phyloP scores from a whole-genome alignment of 73 alveolate genomes.

The Paramecium caudatum region DNA sequence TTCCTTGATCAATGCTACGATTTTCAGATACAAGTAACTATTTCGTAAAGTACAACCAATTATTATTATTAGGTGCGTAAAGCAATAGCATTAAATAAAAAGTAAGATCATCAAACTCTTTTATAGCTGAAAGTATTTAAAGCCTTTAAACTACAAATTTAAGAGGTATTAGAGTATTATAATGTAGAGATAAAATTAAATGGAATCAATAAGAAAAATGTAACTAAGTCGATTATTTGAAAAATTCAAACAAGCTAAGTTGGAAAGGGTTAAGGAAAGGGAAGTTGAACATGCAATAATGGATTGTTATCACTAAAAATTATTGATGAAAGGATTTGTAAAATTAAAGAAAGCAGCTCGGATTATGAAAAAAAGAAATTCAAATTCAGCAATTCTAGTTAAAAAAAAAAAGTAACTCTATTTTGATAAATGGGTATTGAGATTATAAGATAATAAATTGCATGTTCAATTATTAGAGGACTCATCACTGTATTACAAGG shows the following conservation, averaged over 20 bases:
- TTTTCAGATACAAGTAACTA: slow-evolving; percentile 15
- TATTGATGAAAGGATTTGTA: slow-evolving; percentile 23
- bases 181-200: too few relatives aligned
- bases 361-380: slow-evolving; percentile 14
- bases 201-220: too few relatives aligned
- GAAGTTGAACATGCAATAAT: slow-evolving; percentile 23
- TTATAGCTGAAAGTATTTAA: too few relatives aligned
- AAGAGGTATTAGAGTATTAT: too few relatives aligned
- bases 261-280: too few relatives aligned
- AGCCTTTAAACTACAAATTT: too few relatives aligned
- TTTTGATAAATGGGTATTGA: slow-evolving; percentile 58
- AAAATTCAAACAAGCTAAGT: too few relatives aligned
- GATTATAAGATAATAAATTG: not conserved
- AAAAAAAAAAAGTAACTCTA: slow-evolving; percentile 15
- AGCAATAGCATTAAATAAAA: too few relatives aligned
- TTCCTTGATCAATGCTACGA: slow-evolving; percentile 4
- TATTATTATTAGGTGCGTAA: too few relatives aligned
- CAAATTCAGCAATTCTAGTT: not conserved
- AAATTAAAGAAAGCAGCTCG: slow-evolving; percentile 4
- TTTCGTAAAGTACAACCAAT: slow-evolving; percentile 25
- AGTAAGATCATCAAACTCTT: too few relatives aligned
- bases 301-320: slow-evolving; percentile 9
- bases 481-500: slow-evolving; percentile 4
- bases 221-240: too few relatives aligned
- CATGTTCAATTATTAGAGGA: not conserved